These are phyloP conservation scores for Fusarium musae DNA, from an alignment of 2,329 filamentous ascomycete species.

Conservation along the genomic window DNA sequence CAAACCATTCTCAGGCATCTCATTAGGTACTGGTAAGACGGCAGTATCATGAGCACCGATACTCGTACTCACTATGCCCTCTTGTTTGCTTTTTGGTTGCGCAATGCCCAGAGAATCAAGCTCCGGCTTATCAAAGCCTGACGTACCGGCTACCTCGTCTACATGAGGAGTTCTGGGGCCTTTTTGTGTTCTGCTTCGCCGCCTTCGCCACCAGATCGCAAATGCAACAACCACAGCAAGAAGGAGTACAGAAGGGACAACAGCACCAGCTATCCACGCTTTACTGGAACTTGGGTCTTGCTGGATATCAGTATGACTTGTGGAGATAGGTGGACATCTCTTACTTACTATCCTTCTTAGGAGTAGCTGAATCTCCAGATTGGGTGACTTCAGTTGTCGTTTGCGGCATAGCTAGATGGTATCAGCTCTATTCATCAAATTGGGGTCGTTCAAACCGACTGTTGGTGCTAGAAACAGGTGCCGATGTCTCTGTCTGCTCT, in stretches of 20 bases:
- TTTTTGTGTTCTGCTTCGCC: background rate
- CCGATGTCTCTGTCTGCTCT: background rate
- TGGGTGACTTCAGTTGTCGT: background rate
- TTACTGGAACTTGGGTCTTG: background rate
- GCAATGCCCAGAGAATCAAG: background rate
- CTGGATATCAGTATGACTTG: background rate
- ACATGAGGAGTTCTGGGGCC: accelerated
- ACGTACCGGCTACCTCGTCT: accelerated
- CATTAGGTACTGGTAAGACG: accelerated
- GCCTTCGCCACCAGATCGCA: background rate
- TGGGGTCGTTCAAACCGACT: background rate
- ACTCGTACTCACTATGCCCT: background rate
- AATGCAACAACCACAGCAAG: background rate
- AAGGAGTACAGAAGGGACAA: background rate
- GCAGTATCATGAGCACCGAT: accelerated
- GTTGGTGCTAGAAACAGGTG: background rate
- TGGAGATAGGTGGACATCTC: accelerated
- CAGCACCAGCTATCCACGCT: background rate
- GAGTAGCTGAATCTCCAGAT: accelerated
- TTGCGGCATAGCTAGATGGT: accelerated
- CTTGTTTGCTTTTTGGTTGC: background rate
- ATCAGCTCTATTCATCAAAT: background rate
- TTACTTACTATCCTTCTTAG: too few relatives aligned
- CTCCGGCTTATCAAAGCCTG: background rate
- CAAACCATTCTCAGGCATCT: background rate